phyloP scores from a whole-genome alignment of 306 rosid genomes.

The Cucurbita argyrosperma region DNA sequence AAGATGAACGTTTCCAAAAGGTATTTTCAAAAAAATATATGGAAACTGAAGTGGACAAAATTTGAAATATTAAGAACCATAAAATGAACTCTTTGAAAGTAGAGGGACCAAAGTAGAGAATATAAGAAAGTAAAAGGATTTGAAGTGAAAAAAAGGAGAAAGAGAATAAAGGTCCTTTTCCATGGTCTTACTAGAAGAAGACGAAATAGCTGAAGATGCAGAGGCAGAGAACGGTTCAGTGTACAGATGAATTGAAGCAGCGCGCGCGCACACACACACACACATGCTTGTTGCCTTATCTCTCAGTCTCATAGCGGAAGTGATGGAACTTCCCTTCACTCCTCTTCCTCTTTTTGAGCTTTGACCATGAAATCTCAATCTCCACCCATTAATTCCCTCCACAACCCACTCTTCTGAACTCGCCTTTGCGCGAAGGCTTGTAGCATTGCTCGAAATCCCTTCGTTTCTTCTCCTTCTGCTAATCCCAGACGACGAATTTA shows the following conservation, averaged over 20 bases:
- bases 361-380: background rate
- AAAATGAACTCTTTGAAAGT: no score
- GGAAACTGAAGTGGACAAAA: no score
- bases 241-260: constrained; percentile 1
- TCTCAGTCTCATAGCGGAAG: background rate
- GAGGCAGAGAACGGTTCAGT: background rate
- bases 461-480: background rate
- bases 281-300: background rate
- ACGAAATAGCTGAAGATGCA: background rate
- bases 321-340: background rate
- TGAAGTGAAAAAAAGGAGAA: background rate
- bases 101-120: no score
- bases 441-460: background rate
- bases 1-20: no score
- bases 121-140: background rate
- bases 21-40: no score
- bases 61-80: no score
- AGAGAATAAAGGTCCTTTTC: background rate
- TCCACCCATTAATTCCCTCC: background rate
- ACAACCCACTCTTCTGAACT: background rate
- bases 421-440: background rate
- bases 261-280: background rate
- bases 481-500: background rate
- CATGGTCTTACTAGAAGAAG: background rate
- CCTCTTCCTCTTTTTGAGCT: background rate